phyloP scores from a whole-genome alignment of 768 basidiomycete genomes.

The Fomitopsis serialis region DNA sequence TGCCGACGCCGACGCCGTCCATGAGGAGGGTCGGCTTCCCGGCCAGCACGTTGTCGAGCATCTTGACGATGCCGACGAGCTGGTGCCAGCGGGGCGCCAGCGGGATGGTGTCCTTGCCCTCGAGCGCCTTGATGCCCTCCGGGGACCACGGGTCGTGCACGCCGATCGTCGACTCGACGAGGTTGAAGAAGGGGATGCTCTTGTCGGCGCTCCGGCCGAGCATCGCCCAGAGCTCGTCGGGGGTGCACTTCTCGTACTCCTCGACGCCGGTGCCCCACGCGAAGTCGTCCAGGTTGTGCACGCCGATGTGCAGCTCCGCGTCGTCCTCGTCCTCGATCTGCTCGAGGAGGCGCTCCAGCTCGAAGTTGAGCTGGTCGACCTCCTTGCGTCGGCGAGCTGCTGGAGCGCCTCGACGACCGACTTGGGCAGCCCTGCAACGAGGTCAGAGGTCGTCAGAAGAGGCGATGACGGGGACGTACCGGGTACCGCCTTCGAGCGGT shows the following conservation, averaged over 20 bases:
- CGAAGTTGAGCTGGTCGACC: not conserved
- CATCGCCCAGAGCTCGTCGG: not conserved
- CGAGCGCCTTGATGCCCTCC: not conserved
- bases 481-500: too few relatives aligned
- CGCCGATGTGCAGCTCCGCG: not conserved
- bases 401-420: not conserved
- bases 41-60: constrained; percentile 7
- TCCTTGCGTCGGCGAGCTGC: not conserved
- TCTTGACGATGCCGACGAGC: constrained; percentile 15
- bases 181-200: not conserved
- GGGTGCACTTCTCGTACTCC: not conserved
- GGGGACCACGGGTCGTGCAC: constrained; percentile 1
- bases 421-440: not conserved
- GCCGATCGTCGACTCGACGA: not conserved
- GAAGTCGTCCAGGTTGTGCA: not conserved
- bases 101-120: not conserved
- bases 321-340: not conserved
- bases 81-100: constrained; percentile 18
- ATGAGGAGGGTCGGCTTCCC: constrained; percentile 13
- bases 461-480: too few relatives aligned
- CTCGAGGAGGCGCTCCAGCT: not conserved
- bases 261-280: not conserved
- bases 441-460: not conserved
- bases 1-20: constrained; percentile 22
- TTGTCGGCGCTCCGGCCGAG: not conserved